Base-by-base conservation (phyloP, 768 basidiomycete genomes). In the Daedalea quercina region DNA sequence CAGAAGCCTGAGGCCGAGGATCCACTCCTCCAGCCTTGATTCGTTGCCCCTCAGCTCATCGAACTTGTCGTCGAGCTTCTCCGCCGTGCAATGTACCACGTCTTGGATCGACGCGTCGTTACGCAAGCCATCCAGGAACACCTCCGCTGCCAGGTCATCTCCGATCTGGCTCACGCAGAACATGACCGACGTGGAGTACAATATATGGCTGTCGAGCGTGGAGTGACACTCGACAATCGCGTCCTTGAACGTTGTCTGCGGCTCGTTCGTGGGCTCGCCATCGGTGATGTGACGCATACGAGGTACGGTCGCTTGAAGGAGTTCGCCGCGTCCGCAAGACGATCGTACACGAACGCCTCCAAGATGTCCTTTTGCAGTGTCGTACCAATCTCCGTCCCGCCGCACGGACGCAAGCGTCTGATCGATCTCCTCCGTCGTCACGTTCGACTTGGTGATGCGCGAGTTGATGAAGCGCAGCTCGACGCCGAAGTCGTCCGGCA, bases 401-500 rank as follows among this genome's bases (percentile, higher is more conserved):
- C 54, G 11, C 15, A 22, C 11, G 54, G 35, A 17, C 19, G 22
- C n/a, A 25, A 50, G 9, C 47, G 42, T 19, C n/a, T 35, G 9
- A 13, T 33, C 56, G 11, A 35, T 34, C 37, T 40, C 25, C 11
- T 22, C 47, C 9, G 47, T 28, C 23, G 25, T 28, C 25, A 49
- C 28, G 17, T 51, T 52, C n/a, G 23, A 41, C 9, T 23, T 28
- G 22, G 35, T 52, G 28, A 31, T 31, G n/a, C 31, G 20, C 4
- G 47, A 12, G 40, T 67, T 67, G 52, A 67, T 67, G 55, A 66
- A 67, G 24, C 58, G 56, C 24, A 67, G 53, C 22, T 63, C 44
- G 25, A 65, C 62, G 19, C 55, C 57, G 23, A 44, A 24, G 22
- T 61, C 57, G 41, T 63, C 65, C 8, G 65, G 65, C 17, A 67